Conservation (phyloP, 805 yeast genomes). For the Pichia manshurica region DNA sequence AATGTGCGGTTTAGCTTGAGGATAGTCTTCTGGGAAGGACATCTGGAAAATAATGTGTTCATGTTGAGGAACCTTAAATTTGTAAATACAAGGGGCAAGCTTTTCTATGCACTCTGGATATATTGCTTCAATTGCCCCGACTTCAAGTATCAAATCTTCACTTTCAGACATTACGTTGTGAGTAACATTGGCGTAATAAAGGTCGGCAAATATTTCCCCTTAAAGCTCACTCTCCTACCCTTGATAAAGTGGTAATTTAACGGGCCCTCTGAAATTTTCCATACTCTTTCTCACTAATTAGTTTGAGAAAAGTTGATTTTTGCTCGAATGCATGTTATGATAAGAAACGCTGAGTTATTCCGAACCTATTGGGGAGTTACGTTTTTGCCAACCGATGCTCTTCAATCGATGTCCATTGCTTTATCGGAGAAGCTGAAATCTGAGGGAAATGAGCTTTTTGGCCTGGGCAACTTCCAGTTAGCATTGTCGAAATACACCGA, state of each 20-base stretch:
- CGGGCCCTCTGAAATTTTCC: no score
- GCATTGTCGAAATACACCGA: constrained; percentile 36
- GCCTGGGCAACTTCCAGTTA: not conserved
- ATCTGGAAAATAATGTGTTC: constrained; percentile 56
- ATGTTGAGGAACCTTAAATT: constrained; percentile 56
- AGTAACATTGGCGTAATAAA: no score
- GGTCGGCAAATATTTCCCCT: no score
- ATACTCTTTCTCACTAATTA: no score
- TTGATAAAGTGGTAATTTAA: no score
- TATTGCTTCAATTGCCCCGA: constrained; percentile 80
- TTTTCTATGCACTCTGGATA: constrained; percentile 57
- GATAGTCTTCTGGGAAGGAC: constrained; percentile 69
- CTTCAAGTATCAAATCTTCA: constrained; percentile 62
- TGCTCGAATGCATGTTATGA: no score
- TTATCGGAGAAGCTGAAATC: not conserved
- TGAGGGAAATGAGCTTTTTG: constrained; percentile 6
- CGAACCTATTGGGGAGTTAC: no score
- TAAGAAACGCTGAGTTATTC: no score
- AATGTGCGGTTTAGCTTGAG: constrained; percentile 56
- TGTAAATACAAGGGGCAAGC: constrained; percentile 36
- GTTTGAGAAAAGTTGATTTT: no score
- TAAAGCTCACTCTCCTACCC: no score
- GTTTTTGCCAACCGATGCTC: no score
- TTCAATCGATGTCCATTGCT: not conserved
- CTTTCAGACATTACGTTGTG: constrained; percentile 23